Conservation (phyloP, 805 yeast species). For the Cyberlindnera saturnus region DNA sequence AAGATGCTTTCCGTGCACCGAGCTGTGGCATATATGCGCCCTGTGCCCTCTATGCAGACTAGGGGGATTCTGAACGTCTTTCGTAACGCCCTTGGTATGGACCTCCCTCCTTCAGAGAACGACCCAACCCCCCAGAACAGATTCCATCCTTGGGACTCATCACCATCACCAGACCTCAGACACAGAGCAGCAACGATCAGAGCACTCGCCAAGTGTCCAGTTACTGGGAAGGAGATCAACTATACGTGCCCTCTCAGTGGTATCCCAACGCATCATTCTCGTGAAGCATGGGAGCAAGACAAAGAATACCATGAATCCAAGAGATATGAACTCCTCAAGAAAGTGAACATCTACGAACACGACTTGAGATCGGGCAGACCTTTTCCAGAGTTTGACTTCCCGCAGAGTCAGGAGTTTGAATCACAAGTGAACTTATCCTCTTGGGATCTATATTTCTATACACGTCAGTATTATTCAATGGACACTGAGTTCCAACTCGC, state of each 20-base stretch:
- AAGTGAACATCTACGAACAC: conserved; percentile 90
- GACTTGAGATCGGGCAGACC: conserved; percentile 91
- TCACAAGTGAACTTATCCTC: conserved; percentile 66
- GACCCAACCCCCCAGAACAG: conserved; percentile 68
- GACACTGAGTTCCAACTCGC: conserved; percentile 95
- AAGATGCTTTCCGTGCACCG: not conserved
- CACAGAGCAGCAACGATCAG: conserved; percentile 88
- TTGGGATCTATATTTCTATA: conserved; percentile 93
- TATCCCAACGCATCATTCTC: conserved; percentile 91
- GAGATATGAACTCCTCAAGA: conserved; percentile 68
- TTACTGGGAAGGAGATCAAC: conserved; percentile 71
- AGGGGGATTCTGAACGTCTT: conserved; percentile 31
- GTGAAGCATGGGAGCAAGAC: conserved; percentile 86
- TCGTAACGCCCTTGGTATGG: conserved; percentile 48
- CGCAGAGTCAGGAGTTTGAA: conserved; percentile 71
- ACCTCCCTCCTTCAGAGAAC: conserved; percentile 57
- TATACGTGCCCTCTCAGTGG: conserved; percentile 92
- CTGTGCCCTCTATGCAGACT: not conserved
- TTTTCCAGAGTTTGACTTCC: conserved; percentile 94
- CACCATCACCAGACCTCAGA: conserved; percentile 82
- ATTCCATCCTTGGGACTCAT: conserved; percentile 86
- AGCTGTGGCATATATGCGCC: not conserved
- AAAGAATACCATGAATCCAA: conserved; percentile 59
- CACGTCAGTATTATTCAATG: conserved; percentile 91
- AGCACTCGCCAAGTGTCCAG: conserved; percentile 86